Percentiles rank a stretch among this genome's conserved stretches.
Evolutionary conservation across 2,329 filamentous ascomycete genomes (phyloP).

Genomic region (Ampelomyces quisqualis): DNA sequence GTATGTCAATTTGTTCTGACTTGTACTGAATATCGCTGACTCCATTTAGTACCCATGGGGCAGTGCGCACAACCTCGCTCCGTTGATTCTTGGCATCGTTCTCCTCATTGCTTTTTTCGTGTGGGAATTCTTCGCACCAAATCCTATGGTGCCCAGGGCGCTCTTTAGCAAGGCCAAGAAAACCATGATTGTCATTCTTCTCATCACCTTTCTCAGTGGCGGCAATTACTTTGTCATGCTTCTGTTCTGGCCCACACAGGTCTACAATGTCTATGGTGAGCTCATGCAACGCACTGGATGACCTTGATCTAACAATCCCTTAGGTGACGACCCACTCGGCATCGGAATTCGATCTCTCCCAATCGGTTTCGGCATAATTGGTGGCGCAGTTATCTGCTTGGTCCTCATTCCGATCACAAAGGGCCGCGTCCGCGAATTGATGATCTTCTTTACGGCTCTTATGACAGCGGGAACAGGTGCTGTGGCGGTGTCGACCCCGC

Average conservation of each 20-base stretch:
- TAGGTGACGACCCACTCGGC: slow-evolving; percentile 59
- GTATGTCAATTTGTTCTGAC: slow-evolving; percentile 13
- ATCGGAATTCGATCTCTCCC: slow-evolving; percentile 67
- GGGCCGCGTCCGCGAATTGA: slow-evolving; percentile 60
- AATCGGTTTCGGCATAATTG: slow-evolving; percentile 63
- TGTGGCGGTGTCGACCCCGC: slow-evolving; percentile 51
- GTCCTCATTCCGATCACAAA: slow-evolving; percentile 58
- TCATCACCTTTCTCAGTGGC: slow-evolving; percentile 40
- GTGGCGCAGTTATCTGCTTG: slow-evolving; percentile 61
- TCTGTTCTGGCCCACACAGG: slow-evolving; percentile 40
- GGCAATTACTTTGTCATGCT: slow-evolving; percentile 40
- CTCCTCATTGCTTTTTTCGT: slow-evolving; percentile 54
- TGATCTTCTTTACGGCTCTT: slow-evolving; percentile 60
- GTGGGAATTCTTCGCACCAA: slow-evolving; percentile 49
- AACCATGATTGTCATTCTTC: slow-evolving; percentile 34
- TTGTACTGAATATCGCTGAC: slow-evolving; percentile 45
- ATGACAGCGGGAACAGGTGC: slow-evolving; percentile 67
- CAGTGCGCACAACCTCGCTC: slow-evolving; percentile 56
- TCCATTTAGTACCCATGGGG: slow-evolving; percentile 58
- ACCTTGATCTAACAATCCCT: background rate
- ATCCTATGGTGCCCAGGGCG: slow-evolving; percentile 49
- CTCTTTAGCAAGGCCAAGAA: slow-evolving; percentile 35
- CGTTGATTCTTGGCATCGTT: slow-evolving; percentile 54
- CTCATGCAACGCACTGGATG: background rate
- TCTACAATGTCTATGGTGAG: slow-evolving; percentile 39